Conservation (phyloP, 2,329 filamentous ascomycete species). For the Aspergillus quadrilineatus region DNA sequence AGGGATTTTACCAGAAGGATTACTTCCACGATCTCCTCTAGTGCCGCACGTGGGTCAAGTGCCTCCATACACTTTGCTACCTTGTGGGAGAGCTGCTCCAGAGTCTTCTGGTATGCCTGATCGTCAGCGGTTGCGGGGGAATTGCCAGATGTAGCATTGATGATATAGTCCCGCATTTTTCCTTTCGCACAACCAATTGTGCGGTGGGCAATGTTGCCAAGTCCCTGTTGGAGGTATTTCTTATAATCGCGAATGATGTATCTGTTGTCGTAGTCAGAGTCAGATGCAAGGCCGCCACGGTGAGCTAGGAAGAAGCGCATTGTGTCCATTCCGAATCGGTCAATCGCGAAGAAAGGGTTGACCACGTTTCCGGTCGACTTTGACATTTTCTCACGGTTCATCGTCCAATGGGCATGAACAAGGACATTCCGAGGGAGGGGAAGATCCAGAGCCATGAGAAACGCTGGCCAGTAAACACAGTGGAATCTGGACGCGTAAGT, state of each 20-base stretch:
- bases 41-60: slow-evolving; percentile 63
- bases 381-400: slow-evolving; percentile 90
- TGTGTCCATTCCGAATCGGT: slow-evolving; percentile 81
- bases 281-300: slow-evolving; percentile 72
- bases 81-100: slow-evolving; percentile 42
- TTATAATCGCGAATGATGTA: slow-evolving; percentile 74
- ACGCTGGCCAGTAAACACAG: slow-evolving; percentile 96
- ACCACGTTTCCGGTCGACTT: slow-evolving; percentile 95
- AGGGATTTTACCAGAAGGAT: slow-evolving; percentile 55
- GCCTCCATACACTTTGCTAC: slow-evolving; percentile 61
- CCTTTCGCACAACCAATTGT: slow-evolving; percentile 68
- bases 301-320: slow-evolving; percentile 87
- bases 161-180: slow-evolving; percentile 63
- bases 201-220: slow-evolving; percentile 78
- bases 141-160: slow-evolving; percentile 33
- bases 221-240: slow-evolving; percentile 70
- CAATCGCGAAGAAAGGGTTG: slow-evolving; percentile 86
- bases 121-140: slow-evolving; percentile 29
- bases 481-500: slow-evolving; percentile 62
- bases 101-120: slow-evolving; percentile 38
- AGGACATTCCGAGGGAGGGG: slow-evolving; percentile 76
- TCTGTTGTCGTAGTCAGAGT: slow-evolving; percentile 81
- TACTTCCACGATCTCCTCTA: slow-evolving; percentile 63
- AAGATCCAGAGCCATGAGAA: slow-evolving; percentile 83
- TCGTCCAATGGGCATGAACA: slow-evolving; percentile 93